phyloP scores from a whole-genome alignment of 108 stramenopile species.

The Licmophora abbreviata region DNA sequence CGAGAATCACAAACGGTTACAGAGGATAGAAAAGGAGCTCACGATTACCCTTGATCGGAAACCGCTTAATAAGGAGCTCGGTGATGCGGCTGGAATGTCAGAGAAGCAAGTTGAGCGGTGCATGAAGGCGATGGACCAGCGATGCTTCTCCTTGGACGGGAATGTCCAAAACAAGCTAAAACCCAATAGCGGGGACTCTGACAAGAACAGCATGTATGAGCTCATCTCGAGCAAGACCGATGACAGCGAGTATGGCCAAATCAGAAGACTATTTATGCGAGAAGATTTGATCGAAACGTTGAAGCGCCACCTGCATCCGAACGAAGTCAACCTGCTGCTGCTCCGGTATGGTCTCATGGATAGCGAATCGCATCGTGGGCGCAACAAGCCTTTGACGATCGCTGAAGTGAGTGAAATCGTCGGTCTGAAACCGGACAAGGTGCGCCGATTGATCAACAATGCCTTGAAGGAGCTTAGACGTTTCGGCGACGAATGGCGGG shows the following conservation, averaged over 20 bases:
- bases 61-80: constrained; percentile 53
- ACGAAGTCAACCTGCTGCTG: constrained; percentile 54
- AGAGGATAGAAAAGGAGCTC: constrained; percentile 26
- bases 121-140: constrained; percentile 59
- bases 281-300: constrained; percentile 62
- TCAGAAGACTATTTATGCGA: constrained; percentile 40
- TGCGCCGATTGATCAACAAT: constrained; percentile 61
- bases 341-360: constrained; percentile 68
- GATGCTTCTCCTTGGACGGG: constrained; percentile 59
- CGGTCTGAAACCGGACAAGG: constrained; percentile 73
- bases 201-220: constrained; percentile 49
- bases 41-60: constrained; percentile 35
- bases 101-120: constrained; percentile 61
- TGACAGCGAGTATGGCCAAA: constrained; percentile 35
- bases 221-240: constrained; percentile 40
- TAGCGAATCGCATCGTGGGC: constrained; percentile 29
- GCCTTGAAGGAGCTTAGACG: constrained; percentile 52
- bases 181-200: constrained; percentile 19
- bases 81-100: constrained; percentile 45
- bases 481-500: constrained; percentile 57
- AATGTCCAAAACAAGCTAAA: constrained; percentile 37
- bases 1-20: constrained; percentile 67
- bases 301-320: constrained; percentile 34
- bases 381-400: constrained; percentile 56
- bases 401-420: constrained; percentile 65